Conservation (phyloP, 2,329 filamentous ascomycete species). For the Hawksworthiomyces lignivorus region DNA sequence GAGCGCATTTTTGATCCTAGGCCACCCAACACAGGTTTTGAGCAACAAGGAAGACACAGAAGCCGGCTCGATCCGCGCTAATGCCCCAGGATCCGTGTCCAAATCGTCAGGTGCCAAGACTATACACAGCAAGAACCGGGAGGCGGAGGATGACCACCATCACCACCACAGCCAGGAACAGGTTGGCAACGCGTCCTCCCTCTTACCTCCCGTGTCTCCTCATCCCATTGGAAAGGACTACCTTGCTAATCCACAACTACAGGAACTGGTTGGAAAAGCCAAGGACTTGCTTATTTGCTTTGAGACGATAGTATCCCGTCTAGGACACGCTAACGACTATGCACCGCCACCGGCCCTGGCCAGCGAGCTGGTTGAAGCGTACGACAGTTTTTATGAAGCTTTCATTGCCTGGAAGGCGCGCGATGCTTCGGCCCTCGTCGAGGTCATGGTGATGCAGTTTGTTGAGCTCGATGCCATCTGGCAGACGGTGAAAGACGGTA, state of each 20-base stretch:
- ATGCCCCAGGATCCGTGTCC: no score
- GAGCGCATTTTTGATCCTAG: slow-evolving; percentile 71
- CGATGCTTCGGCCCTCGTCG: slow-evolving; percentile 68
- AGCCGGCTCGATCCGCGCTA: background rate
- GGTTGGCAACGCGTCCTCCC: slow-evolving; percentile 34
- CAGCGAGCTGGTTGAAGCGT: slow-evolving; percentile 58
- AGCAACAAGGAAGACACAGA: slow-evolving; percentile 53
- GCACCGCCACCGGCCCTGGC: slow-evolving; percentile 55
- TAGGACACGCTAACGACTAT: slow-evolving; percentile 59
- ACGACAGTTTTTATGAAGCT: slow-evolving; percentile 67
- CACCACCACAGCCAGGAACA: slow-evolving; percentile 39
- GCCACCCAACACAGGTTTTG: slow-evolving; percentile 70
- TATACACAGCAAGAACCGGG: background rate
- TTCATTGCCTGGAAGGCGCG: slow-evolving; percentile 80
- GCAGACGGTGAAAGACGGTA: slow-evolving; percentile 73
- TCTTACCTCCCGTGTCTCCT: no score
- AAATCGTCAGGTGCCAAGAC: no score
- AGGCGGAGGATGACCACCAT: no score
- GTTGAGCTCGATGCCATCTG: slow-evolving; percentile 78
- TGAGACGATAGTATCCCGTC: slow-evolving; percentile 61
- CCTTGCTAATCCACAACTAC: slow-evolving; percentile 53
- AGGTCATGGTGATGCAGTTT: slow-evolving; percentile 81
- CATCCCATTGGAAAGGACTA: slow-evolving; percentile 43
- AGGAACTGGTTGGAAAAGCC: slow-evolving; percentile 70
- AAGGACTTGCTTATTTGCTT: slow-evolving; percentile 72